phyloP scores from a whole-genome alignment of 2,329 filamentous ascomycete species.

The Colletotrichum sp. region DNA sequence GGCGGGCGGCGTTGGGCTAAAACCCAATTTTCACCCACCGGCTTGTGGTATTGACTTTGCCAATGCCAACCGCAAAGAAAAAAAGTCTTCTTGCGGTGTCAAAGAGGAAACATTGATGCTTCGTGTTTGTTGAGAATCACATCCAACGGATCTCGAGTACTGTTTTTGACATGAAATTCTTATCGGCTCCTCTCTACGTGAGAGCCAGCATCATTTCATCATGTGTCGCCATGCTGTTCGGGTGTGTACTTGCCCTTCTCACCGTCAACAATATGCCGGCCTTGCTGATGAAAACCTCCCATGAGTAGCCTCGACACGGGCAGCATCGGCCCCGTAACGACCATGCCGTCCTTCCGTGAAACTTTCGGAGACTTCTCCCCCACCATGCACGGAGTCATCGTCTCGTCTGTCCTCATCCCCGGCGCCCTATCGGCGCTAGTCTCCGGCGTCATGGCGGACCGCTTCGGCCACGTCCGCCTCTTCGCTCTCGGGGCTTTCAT shows the following conservation, averaged over 20 bases:
- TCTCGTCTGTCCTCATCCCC: conserved; percentile 64
- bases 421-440: conserved; percentile 65
- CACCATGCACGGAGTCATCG: conserved; percentile 62
- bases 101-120: not conserved
- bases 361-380: conserved; percentile 58
- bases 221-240: conserved; percentile 35
- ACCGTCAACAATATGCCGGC: not conserved
- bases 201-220: conserved; percentile 33
- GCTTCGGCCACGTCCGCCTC: conserved; percentile 56
- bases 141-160: fast-evolving
- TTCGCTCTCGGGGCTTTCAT: conserved; percentile 55
- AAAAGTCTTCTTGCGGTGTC: not conserved
- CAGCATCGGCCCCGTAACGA: conserved; percentile 63
- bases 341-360: conserved; percentile 56
- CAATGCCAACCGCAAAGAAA: not conserved
- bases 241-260: conserved; percentile 20
- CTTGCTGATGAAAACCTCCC: not conserved
- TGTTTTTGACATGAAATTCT: not conserved
- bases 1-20: not conserved
- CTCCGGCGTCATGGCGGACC: conserved; percentile 58
- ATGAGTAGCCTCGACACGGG: conserved; percentile 43
- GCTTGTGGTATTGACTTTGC: not conserved
- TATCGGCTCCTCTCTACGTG: conserved; percentile 28
- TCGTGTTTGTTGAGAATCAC: not conserved
- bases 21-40: conserved; percentile 4